These are phyloP conservation scores for Theileria equi DNA, from an alignment of 169 alveolate species.

Conservation along the genomic window DNA sequence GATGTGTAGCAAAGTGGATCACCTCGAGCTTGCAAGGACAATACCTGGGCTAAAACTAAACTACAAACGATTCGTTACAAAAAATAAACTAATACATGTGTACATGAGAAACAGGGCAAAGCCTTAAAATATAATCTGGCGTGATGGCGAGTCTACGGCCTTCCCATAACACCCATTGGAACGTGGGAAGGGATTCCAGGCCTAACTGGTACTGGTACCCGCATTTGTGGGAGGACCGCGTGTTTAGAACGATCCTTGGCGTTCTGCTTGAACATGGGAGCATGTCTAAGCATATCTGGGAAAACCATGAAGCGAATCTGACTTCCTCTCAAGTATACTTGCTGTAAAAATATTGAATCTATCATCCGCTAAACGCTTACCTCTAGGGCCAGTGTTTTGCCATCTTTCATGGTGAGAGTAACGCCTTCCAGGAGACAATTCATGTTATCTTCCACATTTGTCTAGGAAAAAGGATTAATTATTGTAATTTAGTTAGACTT, in stretches of 20 bases:
- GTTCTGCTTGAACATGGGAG: slow-evolving; percentile 96
- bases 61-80: too few species aligned
- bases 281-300: slow-evolving; percentile 98
- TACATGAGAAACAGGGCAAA: too few species aligned
- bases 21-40: too few species aligned
- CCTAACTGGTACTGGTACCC: slow-evolving; percentile 23
- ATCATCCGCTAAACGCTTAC: slow-evolving; percentile 31
- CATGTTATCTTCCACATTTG: slow-evolving; percentile 95
- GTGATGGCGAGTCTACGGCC: slow-evolving; percentile 1
- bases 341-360: slow-evolving; percentile 62
- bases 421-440: slow-evolving; percentile 96
- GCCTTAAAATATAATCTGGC: too few species aligned
- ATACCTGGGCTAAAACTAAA: too few species aligned
- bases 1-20: too few species aligned
- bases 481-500: slow-evolving; percentile 59
- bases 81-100: too few species aligned
- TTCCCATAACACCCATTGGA: slow-evolving; percentile 36
- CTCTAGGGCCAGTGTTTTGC: slow-evolving; percentile 90
- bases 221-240: slow-evolving; percentile 44
- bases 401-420: slow-evolving; percentile 93
- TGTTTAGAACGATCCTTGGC: slow-evolving; percentile 53
- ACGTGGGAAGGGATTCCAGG: slow-evolving; percentile 37
- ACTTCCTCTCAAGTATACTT: slow-evolving; percentile 90
- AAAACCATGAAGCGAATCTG: slow-evolving; percentile 93
- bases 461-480: slow-evolving; percentile 15